These are phyloP conservation scores for Metarhizium sp. DNA, from an alignment of 2,329 filamentous ascomycete genomes.

Conservation along the genomic window DNA sequence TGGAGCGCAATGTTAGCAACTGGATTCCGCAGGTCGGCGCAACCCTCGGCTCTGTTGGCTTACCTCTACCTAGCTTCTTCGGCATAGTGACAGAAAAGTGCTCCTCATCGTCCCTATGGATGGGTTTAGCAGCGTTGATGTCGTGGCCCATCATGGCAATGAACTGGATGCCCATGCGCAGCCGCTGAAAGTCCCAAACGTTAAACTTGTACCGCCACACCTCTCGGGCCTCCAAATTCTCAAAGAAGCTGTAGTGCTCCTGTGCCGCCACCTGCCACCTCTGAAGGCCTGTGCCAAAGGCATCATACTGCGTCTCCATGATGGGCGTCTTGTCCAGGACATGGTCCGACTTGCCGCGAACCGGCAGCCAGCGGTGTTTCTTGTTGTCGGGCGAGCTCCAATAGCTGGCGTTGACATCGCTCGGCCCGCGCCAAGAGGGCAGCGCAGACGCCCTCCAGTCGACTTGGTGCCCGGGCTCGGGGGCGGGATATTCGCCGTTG, in stretches of 20 bases:
- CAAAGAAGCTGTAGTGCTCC: constrained; percentile 37
- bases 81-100: constrained; percentile 31
- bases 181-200: constrained; percentile 39
- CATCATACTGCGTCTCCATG: constrained; percentile 34
- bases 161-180: constrained; percentile 44
- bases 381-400: constrained; percentile 26
- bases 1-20: constrained; percentile 10
- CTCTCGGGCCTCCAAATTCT: constrained; percentile 37
- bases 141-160: constrained; percentile 43
- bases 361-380: constrained; percentile 41
- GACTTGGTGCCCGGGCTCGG: constrained; percentile 15
- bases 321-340: constrained; percentile 36
- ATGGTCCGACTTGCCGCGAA: constrained; percentile 23
- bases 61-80: constrained; percentile 26
- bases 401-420: constrained; percentile 18
- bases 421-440: constrained; percentile 22
- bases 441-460: constrained; percentile 30
- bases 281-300: constrained; percentile 32
- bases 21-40: background rate
- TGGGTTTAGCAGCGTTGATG: constrained; percentile 35
- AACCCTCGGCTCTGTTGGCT: constrained; percentile 1
- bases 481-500: constrained; percentile 13
- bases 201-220: constrained; percentile 38
- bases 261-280: constrained; percentile 43
- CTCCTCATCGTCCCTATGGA: constrained; percentile 36